These are phyloP conservation scores for Cladosporium sp. DNA, from an alignment of 2,329 filamentous ascomycete species.

Conservation along the genomic window DNA sequence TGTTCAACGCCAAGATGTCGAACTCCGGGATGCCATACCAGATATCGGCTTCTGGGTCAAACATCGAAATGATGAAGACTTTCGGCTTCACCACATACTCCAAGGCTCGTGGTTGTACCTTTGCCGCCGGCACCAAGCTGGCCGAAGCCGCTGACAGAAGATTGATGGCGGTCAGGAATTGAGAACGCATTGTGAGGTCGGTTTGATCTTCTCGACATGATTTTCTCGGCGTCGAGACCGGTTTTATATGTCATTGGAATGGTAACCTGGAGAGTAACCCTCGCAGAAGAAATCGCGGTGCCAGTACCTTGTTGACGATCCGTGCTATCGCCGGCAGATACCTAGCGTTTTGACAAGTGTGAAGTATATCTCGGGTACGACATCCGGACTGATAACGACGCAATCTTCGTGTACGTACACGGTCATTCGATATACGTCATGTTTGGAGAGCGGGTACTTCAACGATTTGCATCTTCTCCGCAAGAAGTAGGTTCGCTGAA, in stretches of 20 bases:
- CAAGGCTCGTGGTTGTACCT: not conserved
- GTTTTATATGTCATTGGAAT: not conserved
- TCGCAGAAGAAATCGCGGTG: not conserved
- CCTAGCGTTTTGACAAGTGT: not conserved
- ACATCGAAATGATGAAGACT: conserved; percentile 64
- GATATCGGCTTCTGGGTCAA: conserved; percentile 52
- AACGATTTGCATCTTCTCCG: not conserved
- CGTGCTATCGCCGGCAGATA: not conserved
- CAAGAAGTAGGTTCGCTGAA: not conserved
- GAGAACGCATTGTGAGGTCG: not conserved
- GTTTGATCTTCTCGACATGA: not conserved
- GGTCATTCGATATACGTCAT: not conserved
- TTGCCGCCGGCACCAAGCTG: conserved; percentile 5
- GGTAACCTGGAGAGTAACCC: not conserved
- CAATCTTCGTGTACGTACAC: not conserved
- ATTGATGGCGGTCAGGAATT: not conserved
- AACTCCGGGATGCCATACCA: conserved; percentile 37
- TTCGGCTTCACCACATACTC: conserved; percentile 51
- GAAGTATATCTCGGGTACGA: not conserved
- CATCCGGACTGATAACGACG: not conserved
- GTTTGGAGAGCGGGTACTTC: not conserved
- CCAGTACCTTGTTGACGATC: not conserved
- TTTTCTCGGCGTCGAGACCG: not conserved
- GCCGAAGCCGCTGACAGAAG: conserved; percentile 4
- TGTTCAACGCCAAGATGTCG: conserved; percentile 37